Base-by-base conservation (phyloP, 1,139 yeast genomes). In the Sugiyamaella castrensis region DNA sequence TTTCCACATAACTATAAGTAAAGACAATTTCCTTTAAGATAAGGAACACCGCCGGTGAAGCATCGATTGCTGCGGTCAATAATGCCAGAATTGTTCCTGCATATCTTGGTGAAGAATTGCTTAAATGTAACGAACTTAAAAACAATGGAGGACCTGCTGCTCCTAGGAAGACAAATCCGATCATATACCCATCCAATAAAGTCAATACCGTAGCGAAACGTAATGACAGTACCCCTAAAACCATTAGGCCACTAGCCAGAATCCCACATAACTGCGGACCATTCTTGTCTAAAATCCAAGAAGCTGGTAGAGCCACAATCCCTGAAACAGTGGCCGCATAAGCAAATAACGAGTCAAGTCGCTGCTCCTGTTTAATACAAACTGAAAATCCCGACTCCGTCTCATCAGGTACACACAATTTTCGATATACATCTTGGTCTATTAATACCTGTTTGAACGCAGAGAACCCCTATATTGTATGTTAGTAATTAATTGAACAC, bases 71-170 rank as follows among this genome's bases (percentile, higher is more conserved):
- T 10, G 94, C 94, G 1, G 92, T 83, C 47, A 87, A 69, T 13
- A 83, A 63, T 0, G 94, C 92, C 57, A 87, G 66, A 40, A 85
- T 74, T 46, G 83, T 71, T 1, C 95, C 95, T 4, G 89, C 81
- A 59, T 75, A 76, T 47, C 74, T 74, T 2, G 94, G 94, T 69
- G 84, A 82, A 13, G 84, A 73, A 61, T 82, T 84, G 4, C 92
- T 83, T 59, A 85, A 70, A 59, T 86, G 94, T 73, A 86, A 82
- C 46, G 86, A 77, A n/a, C 91, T 81, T 50, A 87, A 84, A 62
- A 83, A 85, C 15, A 84, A 84, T 65, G 86, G 86, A 7, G 95
- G 95, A 1, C 95, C 94, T 4, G 92, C 91, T 46, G 83, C 67
- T 0, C 94, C 92, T 37, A 87, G 67, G n/a, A 79, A 62, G 1